phyloP scores from a whole-genome alignment of 257 asterid genomes.

The Nicotiana knightiana region DNA sequence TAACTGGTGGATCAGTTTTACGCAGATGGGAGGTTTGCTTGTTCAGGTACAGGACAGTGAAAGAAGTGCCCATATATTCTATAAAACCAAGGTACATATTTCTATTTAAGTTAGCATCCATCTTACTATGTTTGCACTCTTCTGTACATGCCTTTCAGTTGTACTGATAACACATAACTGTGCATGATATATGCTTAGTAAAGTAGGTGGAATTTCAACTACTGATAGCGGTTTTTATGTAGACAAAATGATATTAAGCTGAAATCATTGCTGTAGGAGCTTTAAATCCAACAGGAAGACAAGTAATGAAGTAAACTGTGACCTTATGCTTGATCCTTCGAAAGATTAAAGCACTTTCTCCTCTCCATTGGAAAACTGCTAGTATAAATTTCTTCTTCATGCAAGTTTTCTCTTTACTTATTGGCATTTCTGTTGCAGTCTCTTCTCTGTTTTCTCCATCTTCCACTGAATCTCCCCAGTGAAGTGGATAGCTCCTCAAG shows the following conservation, averaged over 20 bases:
- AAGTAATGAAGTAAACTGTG: constrained; percentile 47
- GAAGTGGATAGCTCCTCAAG: constrained; percentile 83
- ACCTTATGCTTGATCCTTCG: constrained; percentile 72
- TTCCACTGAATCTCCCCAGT: constrained; percentile 32
- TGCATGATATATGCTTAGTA: not conserved
- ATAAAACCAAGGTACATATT: not conserved
- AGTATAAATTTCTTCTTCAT: constrained; percentile 44
- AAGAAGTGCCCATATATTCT: not conserved
- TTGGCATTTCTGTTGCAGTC: not conserved
- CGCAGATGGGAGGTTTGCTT: not conserved
- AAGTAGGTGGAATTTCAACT: not conserved
- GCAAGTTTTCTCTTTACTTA: constrained; percentile 23
- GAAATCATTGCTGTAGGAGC: constrained; percentile 55
- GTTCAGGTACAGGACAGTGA: not conserved
- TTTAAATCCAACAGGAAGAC: constrained; percentile 56
- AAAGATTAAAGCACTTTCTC: constrained; percentile 43
- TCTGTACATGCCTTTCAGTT: constrained; percentile 2
- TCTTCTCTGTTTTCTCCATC: constrained; percentile 27
- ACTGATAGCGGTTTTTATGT: not conserved
- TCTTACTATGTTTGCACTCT: not conserved
- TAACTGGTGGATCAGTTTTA: not conserved
- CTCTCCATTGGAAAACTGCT: constrained; percentile 66
- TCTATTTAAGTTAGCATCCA: not conserved
- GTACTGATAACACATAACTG: not conserved
- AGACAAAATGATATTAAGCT: constrained; percentile 17